Evolutionary conservation across 2,329 filamentous ascomycete species (phyloP).

Genomic region (Colletotrichum sublineola): DNA sequence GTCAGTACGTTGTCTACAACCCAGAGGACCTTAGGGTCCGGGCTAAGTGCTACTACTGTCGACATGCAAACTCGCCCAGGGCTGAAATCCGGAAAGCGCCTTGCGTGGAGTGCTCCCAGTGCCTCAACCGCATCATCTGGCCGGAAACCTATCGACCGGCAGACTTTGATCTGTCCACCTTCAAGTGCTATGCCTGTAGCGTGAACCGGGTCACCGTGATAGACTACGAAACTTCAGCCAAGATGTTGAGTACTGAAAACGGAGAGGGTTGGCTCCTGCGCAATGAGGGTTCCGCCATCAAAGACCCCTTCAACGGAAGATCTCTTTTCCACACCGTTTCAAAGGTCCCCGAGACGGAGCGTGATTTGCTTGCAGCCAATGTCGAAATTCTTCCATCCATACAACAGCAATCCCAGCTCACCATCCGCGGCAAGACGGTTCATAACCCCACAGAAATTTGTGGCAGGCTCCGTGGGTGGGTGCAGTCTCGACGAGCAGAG

Average conservation of each 20-base stretch:
- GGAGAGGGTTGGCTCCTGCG: constrained; percentile 58
- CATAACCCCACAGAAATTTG: constrained; percentile 56
- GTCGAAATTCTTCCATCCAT: constrained; percentile 53
- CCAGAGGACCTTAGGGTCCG: constrained; percentile 56
- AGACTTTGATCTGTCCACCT: constrained; percentile 49
- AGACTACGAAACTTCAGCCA: constrained; percentile 53
- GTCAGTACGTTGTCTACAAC: constrained; percentile 65
- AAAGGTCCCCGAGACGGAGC: constrained; percentile 49
- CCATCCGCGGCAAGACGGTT: constrained; percentile 56
- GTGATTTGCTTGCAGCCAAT: constrained; percentile 51
- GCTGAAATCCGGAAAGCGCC: constrained; percentile 48
- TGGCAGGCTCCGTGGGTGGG: constrained; percentile 52
- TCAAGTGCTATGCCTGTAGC: constrained; percentile 58
- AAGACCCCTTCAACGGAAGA: constrained; percentile 53
- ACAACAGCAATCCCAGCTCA: constrained; percentile 45
- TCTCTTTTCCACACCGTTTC: constrained; percentile 57
- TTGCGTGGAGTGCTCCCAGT: constrained; percentile 59
- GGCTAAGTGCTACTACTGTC: constrained; percentile 64
- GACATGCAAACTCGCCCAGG: constrained; percentile 44
- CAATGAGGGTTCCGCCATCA: constrained; percentile 54
- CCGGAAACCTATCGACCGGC: constrained; percentile 57
- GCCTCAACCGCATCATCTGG: constrained; percentile 62
- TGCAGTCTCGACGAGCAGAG: constrained; percentile 54
- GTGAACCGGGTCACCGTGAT: constrained; percentile 53
- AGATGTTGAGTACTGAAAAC: constrained; percentile 56